Percentiles rank a stretch among this genome's conserved stretches.
Evolutionary conservation across 805 yeast species (phyloP).

Genomic region (Ogataea nonfermentans): DNA sequence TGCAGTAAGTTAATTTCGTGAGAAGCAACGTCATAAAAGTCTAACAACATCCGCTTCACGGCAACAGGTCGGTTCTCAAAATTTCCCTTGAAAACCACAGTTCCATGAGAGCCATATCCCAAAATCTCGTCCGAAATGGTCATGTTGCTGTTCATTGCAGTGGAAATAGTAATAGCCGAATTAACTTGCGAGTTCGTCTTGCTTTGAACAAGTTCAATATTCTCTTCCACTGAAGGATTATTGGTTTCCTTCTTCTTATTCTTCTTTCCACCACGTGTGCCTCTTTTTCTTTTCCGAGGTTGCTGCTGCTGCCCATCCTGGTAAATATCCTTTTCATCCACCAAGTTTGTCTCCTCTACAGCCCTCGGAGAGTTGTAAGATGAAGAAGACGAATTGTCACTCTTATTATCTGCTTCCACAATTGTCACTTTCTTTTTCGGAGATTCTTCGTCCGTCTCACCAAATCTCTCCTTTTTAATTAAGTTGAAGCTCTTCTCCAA

Average conservation of each 20-base stretch:
- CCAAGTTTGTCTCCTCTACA: constrained; percentile 5
- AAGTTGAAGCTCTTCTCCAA: constrained; percentile 27
- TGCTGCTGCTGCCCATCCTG: constrained; percentile 17
- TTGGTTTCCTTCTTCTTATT: constrained; percentile 38
- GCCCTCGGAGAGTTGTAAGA: constrained; percentile 13
- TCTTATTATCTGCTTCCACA: constrained; percentile 8
- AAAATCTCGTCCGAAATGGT: constrained; percentile 69
- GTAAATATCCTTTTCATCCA: constrained; percentile 20
- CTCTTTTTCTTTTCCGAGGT: constrained; percentile 72
- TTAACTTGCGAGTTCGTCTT: constrained; percentile 1
- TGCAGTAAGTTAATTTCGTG: constrained; percentile 85
- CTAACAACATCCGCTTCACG: constrained; percentile 88
- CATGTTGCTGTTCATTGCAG: constrained; percentile 40
- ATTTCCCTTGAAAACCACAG: constrained; percentile 86
- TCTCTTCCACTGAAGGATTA: constrained; percentile 8
- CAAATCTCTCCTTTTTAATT: constrained; percentile 26
- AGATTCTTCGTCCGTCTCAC: constrained; percentile 6
- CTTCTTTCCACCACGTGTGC: constrained; percentile 80
- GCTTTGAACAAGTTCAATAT: constrained; percentile 3
- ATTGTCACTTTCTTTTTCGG: constrained; percentile 12
- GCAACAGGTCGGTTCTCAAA: constrained; percentile 96
- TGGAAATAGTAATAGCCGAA: constrained; percentile 8
- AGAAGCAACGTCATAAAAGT: constrained; percentile 90
- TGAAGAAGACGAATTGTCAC: constrained; percentile 17
- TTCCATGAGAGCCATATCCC: constrained; percentile 97